Evolutionary conservation across 2,329 filamentous ascomycete species (phyloP), one percentile per base, ranked within the genome.

Genomic region (Trichophyton simii): DNA sequence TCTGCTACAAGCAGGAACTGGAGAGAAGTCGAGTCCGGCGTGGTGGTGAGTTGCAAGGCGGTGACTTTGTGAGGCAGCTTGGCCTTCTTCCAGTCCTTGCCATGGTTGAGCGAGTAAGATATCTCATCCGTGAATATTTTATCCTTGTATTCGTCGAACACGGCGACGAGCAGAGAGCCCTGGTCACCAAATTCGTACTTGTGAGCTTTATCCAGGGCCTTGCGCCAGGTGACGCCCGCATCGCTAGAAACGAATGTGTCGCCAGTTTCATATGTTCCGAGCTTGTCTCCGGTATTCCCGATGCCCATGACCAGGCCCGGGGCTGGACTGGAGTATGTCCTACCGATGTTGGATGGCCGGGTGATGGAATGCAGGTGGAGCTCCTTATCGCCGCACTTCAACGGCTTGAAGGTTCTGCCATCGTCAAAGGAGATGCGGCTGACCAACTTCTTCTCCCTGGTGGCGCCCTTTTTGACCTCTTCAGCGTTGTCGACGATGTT

Each of bases 111-210:
- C 0, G 94, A 97, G 73, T 92, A 99, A 64, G 83, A 80, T 61
- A 87, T 78, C 61, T 85, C 76, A 2, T 62, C 34, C 5, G 42
- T 60, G 13, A n/a, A 55, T 6, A 28, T 9, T 31, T 74, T 69
- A 42, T 84, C 89, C 57, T 79, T 77, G 13, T 75, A 79, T 57
- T 80, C 78, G 68, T 96, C 89, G 64, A 83, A 81, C 42, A 97
- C 79, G 3, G 94, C 94, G 34, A 97, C 81, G 34, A 99, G 78
- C 20, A 99, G 83, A 15, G 91, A 91, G 1, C 94, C 94, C 66
- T 95, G 87, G 68, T 96, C 92, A 60, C 94, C 94, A 72, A 97
- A 95, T 70, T 96, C 91, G 73, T 95, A 99, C 72, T 95, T 94
- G 76, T 97, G 91, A 11, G 91, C 88, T 20, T 89, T 89, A 15